Percentiles rank a stretch among this genome's conserved stretches.
These are phyloP conservation scores for Ensete glaucum DNA, from an alignment of 176 grass and related monocot genomes.

Conservation along the genomic window DNA sequence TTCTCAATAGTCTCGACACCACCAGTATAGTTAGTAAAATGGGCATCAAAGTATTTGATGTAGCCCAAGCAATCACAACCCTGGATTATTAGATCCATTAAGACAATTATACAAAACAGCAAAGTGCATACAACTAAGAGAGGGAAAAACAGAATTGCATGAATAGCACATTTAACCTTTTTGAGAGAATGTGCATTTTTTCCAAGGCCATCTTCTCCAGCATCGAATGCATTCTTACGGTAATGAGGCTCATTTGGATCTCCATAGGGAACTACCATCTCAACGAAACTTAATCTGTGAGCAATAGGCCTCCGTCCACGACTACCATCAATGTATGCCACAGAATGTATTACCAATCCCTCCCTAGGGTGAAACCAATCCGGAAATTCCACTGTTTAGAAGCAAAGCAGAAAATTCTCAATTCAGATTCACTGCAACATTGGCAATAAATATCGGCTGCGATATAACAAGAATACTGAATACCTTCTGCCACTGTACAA, in stretches of 20 bases:
- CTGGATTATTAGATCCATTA: slow-evolving; percentile 30
- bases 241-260: slow-evolving; percentile 98
- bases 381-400: slow-evolving; percentile 87
- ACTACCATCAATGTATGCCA: slow-evolving; percentile 91
- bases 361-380: slow-evolving; percentile 98
- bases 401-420: background rate
- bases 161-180: slow-evolving; percentile 38
- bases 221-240: slow-evolving; percentile 99
- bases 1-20: slow-evolving; percentile 98
- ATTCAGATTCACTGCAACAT: background rate
- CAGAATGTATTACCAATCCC: slow-evolving; percentile 90
- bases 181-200: slow-evolving; percentile 99
- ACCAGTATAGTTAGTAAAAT: slow-evolving; percentile 97
- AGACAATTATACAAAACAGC: background rate
- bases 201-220: slow-evolving; percentile 96
- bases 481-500: slow-evolving; percentile 99
- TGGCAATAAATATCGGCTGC: background rate
- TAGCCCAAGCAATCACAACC: slow-evolving; percentile 97
- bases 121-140: slow-evolving; percentile 13
- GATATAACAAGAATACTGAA: background rate
- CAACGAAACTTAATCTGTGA: slow-evolving; percentile 95
- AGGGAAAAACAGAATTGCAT: slow-evolving; percentile 3
- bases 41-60: slow-evolving; percentile 99
- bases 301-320: slow-evolving; percentile 88
- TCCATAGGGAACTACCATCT: slow-evolving; percentile 99